A percentile compares a stretch with the other conserved stretches of the same genome.
These are phyloP conservation scores for Apiospora pterosperma DNA, from an alignment of 2,329 filamentous ascomycete species.

Conservation along the genomic window DNA sequence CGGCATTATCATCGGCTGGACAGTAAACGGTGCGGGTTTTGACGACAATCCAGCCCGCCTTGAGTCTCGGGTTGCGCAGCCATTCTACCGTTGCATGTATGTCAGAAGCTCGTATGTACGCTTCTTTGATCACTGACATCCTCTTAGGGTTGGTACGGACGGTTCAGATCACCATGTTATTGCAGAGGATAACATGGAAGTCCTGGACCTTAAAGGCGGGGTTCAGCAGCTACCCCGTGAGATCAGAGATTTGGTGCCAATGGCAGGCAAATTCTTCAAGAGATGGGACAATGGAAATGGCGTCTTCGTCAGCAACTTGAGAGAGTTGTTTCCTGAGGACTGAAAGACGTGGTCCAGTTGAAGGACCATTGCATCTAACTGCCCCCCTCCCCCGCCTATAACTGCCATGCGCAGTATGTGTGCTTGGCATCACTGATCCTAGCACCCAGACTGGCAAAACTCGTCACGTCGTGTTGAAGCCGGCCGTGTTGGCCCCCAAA, in stretches of 20 bases:
- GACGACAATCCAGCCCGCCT: conserved; percentile 31
- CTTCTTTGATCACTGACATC: conserved; percentile 7
- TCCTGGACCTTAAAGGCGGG: conserved; percentile 37
- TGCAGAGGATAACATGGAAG: conserved; percentile 75
- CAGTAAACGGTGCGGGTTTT: conserved; percentile 63
- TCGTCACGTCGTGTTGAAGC: background rate
- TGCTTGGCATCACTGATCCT: background rate
- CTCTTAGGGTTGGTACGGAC: conserved; percentile 41
- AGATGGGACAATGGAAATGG: conserved; percentile 67
- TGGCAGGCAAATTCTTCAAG: conserved; percentile 86
- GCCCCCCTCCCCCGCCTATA: background rate
- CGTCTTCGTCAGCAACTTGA: conserved; percentile 76
- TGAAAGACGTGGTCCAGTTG: conserved; percentile 32
- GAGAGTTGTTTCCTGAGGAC: conserved; percentile 84
- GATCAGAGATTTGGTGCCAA: conserved; percentile 52
- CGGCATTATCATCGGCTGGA: conserved; percentile 88
- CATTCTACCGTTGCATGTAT: conserved; percentile 86
- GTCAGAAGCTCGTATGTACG: conserved; percentile 27
- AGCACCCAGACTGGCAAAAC: background rate
- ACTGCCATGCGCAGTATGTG: background rate
- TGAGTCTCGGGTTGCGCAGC: conserved; percentile 51
- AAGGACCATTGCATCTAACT: background rate
- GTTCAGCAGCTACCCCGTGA: conserved; percentile 24
- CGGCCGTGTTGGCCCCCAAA: background rate
- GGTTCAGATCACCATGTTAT: conserved; percentile 67